Base-by-base conservation (phyloP, 805 yeast species). In the Schwanniomyces vanrijiae region DNA sequence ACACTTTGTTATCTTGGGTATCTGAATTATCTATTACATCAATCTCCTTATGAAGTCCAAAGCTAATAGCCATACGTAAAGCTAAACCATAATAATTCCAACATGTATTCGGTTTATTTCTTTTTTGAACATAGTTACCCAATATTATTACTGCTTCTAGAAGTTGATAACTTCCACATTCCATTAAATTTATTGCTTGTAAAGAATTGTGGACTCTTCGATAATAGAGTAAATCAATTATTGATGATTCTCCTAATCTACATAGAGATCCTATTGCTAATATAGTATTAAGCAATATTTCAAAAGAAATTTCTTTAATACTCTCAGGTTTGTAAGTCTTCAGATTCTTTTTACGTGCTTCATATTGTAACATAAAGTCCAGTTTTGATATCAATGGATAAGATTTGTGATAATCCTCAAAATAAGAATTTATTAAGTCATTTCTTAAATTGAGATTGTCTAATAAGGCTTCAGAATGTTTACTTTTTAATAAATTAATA, bases 181-280 rank as follows among this genome's bases (percentile, higher is more conserved):
- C 88, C 55, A 84, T 78, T 6, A 83, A 76, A 48, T 69, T 70
- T 33, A 69, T 68, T 40, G 67, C 48, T 25, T 39, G 55, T 66
- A 37, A 82, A 51, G 46, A 65, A 64, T 9, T 67, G 63, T 59
- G 78, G 75, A 18, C 84, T 83, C 49, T 77, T 11, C 69, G 75
- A 75, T 81, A 85, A 50, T 82, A 84, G 40, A 76, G 68, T 28
- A 81, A 35, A 76, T 67, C 33, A 28, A 28, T 28, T 45, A 71
- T 73, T 1, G 78, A 68, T 14, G 71, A 60, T 51, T 82, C 85
- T 11, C 84, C 84, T 53, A 78, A 74, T 9, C 76, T 51, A 58
- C 86, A 81, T 85, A 87, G 84, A 20, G 87, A 77, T 13, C 90
- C 90, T n/a, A 85, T 63, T 87, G 33, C 86, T 22, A 83, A 60